Evolutionary conservation across 2,329 filamentous ascomycete genomes (phyloP).

Genomic region (Nemania bipapillata): DNA sequence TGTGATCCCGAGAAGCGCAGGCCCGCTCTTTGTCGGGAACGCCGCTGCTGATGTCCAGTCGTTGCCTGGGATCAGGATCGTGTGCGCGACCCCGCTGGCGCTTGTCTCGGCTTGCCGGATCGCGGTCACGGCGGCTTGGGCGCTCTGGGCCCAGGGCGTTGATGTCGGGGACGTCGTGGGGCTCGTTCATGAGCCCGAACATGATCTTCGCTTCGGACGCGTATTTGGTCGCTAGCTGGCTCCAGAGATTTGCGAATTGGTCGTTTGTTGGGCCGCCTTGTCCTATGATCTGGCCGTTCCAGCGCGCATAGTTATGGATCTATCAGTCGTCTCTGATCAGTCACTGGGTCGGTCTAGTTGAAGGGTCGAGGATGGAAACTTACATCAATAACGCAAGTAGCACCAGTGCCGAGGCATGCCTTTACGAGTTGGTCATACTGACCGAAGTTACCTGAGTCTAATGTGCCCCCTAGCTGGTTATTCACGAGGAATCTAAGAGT

Average conservation of each 20-base stretch:
- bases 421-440: constrained; percentile 63
- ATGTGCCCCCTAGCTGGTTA: constrained; percentile 55
- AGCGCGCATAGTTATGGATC: constrained; percentile 59
- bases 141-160: constrained; percentile 60
- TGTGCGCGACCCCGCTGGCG: constrained; percentile 45
- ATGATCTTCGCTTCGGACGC: constrained; percentile 56
- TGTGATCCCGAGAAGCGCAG: constrained; percentile 55
- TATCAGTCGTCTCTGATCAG: constrained; percentile 21
- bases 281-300: constrained; percentile 70
- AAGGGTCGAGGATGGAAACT: constrained; percentile 5
- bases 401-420: constrained; percentile 60
- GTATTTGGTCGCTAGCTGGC: constrained; percentile 64
- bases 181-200: constrained; percentile 68
- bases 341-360: background rate
- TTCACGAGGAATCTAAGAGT: constrained; percentile 53
- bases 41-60: constrained; percentile 55
- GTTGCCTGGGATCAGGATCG: constrained; percentile 64
- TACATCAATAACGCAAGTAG: constrained; percentile 63
- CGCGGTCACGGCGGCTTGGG: constrained; percentile 54
- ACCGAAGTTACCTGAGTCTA: constrained; percentile 56
- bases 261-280: constrained; percentile 70
- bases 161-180: constrained; percentile 58
- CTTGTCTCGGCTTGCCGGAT: constrained; percentile 36
- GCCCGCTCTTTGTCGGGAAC: constrained; percentile 54
- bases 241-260: constrained; percentile 67